Percentiles rank a stretch among this genome's conserved stretches.
phyloP scores from a whole-genome alignment of 2,329 filamentous ascomycete species.

The Verticillium alfalfae region DNA sequence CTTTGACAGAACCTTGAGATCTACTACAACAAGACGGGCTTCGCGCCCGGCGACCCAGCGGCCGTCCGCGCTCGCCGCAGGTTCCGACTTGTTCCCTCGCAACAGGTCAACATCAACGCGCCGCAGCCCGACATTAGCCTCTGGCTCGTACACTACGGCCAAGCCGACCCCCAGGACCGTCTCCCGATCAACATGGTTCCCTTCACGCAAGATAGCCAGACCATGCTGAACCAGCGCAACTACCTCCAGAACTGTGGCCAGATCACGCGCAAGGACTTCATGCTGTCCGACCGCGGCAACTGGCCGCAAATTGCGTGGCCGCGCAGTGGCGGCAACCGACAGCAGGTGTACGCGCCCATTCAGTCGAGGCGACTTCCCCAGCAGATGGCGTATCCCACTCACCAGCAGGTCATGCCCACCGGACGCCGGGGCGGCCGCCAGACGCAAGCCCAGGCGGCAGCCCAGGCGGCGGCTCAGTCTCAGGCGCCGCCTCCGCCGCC shows the following conservation, averaged over 20 bases:
- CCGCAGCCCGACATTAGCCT: conserved; percentile 73
- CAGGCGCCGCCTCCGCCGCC: conserved; percentile 15
- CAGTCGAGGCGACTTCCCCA: conserved; percentile 48
- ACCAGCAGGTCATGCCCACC: conserved; percentile 36
- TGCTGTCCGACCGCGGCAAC: conserved; percentile 81
- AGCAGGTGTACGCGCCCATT: conserved; percentile 43
- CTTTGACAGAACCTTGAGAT: conserved; percentile 73
- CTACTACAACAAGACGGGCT: conserved; percentile 76
- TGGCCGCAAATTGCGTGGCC: conserved; percentile 83
- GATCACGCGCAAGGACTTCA: conserved; percentile 86
- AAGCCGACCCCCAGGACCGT: conserved; percentile 67
- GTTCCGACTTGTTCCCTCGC: conserved; percentile 75
- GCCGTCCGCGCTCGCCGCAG: conserved; percentile 76
- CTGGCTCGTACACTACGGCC: conserved; percentile 88
- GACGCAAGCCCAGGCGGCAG: conserved; percentile 34
- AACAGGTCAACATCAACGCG: conserved; percentile 62
- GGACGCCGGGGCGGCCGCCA: conserved; percentile 6
- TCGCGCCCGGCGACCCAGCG: conserved; percentile 66
- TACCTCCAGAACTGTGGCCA: conserved; percentile 72
- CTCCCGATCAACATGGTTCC: conserved; percentile 65
- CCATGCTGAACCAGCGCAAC: conserved; percentile 54
- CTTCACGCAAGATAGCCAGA: conserved; percentile 54
- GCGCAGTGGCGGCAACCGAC: conserved; percentile 30
- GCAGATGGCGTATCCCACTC: conserved; percentile 57
- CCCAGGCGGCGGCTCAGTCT: conserved; percentile 18